Evolutionary conservation across 75 land plant species (phyloP).

Genomic region (Picea sitchensis): DNA sequence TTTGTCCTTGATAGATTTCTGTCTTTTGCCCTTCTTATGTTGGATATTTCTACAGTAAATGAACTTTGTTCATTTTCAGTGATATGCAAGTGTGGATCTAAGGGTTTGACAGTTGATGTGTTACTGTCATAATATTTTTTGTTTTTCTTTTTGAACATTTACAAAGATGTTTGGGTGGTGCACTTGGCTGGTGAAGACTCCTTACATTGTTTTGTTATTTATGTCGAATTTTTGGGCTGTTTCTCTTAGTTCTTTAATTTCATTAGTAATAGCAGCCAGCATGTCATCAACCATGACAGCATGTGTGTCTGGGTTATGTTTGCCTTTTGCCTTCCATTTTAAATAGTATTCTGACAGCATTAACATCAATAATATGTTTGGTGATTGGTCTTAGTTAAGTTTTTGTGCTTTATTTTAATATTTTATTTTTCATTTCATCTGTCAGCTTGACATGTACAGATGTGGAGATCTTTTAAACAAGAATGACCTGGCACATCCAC

Average conservation of each 20-base stretch:
- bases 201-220: too few species aligned
- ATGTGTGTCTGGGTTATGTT: background rate
- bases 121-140: too few species aligned
- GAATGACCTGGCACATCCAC: constrained; percentile 41
- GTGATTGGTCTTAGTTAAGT: background rate
- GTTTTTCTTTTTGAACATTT: too few species aligned
- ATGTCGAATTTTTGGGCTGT: background rate
- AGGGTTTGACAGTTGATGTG: background rate
- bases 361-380: background rate
- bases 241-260: background rate
- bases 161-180: too few species aligned
- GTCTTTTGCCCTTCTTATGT: background rate
- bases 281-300: background rate
- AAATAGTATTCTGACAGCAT: background rate
- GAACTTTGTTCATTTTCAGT: too few species aligned
- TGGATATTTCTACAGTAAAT: background rate
- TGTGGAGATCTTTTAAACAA: constrained; percentile 40
- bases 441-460: constrained; percentile 53
- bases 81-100: background rate
- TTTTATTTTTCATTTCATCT: constrained; percentile 9
- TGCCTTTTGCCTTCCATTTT: background rate
- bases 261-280: background rate
- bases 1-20: too few species aligned
- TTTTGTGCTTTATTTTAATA: background rate
- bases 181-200: too few species aligned